Conservation (phyloP, 164 flowering plant genomes). For the Stephania cephalantha region DNA sequence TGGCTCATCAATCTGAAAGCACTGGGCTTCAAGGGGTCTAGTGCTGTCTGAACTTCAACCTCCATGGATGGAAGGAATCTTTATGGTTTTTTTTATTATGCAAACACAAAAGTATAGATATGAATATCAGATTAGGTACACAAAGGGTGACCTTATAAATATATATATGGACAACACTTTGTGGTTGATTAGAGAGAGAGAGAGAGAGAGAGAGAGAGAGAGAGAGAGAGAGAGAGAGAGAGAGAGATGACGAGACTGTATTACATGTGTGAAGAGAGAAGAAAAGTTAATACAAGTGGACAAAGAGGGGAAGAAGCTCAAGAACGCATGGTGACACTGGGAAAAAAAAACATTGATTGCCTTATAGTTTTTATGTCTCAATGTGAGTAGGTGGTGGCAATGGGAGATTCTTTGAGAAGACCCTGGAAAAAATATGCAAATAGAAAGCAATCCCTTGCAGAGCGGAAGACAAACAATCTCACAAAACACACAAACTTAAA, state of each 20-base stretch:
- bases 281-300: not conserved
- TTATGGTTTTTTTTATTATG: too few species aligned
- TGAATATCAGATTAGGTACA: too few species aligned
- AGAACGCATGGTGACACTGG: not conserved
- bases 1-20: slow-evolving; percentile 8
- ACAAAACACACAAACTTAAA: too few species aligned
- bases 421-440: not conserved
- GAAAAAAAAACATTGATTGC: not conserved
- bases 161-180: too few species aligned
- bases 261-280: not conserved
- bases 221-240: too few species aligned
- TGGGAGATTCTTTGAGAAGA: not conserved
- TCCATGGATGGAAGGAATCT: slow-evolving; percentile 14
- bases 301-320: not conserved
- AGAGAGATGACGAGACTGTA: not conserved
- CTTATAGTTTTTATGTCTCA: not conserved
- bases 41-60: slow-evolving; percentile 12
- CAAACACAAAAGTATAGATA: too few species aligned
- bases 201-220: too few species aligned
- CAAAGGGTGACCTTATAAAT: too few species aligned
- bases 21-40: slow-evolving; percentile 10
- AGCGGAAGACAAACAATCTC: too few species aligned
- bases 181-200: too few species aligned
- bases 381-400: not conserved
- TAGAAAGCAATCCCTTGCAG: not conserved